Evolutionary conservation across 225 moss, liverwort and hornwort species (phyloP), one percentile per base, ranked within the genome.

Genomic region (Climacium dendroides): DNA sequence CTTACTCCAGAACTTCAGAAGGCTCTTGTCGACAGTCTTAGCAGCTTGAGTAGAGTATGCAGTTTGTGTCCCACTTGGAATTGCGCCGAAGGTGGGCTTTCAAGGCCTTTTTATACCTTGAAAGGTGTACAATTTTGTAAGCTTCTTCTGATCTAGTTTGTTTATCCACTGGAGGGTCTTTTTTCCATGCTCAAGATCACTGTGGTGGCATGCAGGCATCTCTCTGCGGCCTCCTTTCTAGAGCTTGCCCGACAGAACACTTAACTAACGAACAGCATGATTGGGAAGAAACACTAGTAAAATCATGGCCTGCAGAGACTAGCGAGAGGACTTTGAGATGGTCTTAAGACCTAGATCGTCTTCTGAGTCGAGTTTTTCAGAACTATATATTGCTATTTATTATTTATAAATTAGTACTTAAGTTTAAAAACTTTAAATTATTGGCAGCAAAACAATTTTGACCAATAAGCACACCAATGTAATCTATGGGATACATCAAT

Each of bases 71-170:
- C 37, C 87, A 72, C 72, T 59, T 87, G 80, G 71, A 60, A 47
- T 82, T 73, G 41, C 19, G 53, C 53, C 84, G 61, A 80, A 26
- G 26, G 78, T 55, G 77, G 77, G 25, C 11, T 85, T 58, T 87
- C 71, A 79, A 85, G 89, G 82, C 43, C 54, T 48, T 54, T 82
- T 82, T 28, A 19, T 72, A 66, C 73, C 60, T 89, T 83, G 78
- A 86, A 81, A 85, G 37, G 77, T 89, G 74, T 92, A 90, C 85
- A 90, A 86, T 91, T 89, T 89, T 86, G 88, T 80, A 90, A 87
- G 74, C 85, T n/a, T 79, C 74, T 66, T 77, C 60, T 87, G 73
- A 69, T 74, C 59, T 83, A 85, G n/a, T 65, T 81, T 14, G 78
- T 54, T 69, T 69, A 69, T 67, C 53, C 67, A 18, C 53, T 52